Base-by-base conservation (phyloP, 306 rosid genomes). In the Abrus precatorius region DNA sequence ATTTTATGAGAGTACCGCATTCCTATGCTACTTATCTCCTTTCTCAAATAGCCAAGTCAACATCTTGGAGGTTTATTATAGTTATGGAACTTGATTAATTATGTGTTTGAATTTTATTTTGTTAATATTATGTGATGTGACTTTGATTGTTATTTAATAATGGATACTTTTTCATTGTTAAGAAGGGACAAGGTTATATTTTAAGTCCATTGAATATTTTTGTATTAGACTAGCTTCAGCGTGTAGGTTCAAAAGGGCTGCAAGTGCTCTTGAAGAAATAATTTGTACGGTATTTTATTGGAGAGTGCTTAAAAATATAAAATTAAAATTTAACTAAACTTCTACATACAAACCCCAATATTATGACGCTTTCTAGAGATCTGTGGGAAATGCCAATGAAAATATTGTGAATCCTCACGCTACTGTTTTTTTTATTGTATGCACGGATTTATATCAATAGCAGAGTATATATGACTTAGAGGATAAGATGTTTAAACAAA, bases 11-110 rank as follows among this genome's bases (percentile, higher is more conserved):
- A 59, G 36, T 9, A 10, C 12, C 12, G 3, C 61, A 5, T 61
- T 61, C 30, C 11, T 3, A 27, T 29, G 2, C 13, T 12, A 49
- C 56, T 71, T 45, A n/a, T 32, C 40, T 70, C n/a, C 6, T 54
- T 41, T 55, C 50, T 73, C 54, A 20, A 13, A 5, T 47, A 30
- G 79, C 43, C 67, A 41, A 67, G 55, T 14, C 48, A 78, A 55
- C 36, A 41, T 54, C 56, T 12, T 49, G 12, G 52, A 36, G 20
- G 11, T 60, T n/a, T n/a, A 76, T 62, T n/a, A 9, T 76, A 33
- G 52, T 64, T 40, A 50, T 47, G 63, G 12, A 79, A 36, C 38
- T 72, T 48, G 6, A 36, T 72, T 59, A 47, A 47, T 79, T 71
- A 48, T 72, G 43, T 8, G 5, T 36, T 12, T 34, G 7, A 27